These are phyloP conservation scores for Ceratocystis ficicola DNA, from an alignment of 2,329 filamentous ascomycete genomes.

Conservation along the genomic window DNA sequence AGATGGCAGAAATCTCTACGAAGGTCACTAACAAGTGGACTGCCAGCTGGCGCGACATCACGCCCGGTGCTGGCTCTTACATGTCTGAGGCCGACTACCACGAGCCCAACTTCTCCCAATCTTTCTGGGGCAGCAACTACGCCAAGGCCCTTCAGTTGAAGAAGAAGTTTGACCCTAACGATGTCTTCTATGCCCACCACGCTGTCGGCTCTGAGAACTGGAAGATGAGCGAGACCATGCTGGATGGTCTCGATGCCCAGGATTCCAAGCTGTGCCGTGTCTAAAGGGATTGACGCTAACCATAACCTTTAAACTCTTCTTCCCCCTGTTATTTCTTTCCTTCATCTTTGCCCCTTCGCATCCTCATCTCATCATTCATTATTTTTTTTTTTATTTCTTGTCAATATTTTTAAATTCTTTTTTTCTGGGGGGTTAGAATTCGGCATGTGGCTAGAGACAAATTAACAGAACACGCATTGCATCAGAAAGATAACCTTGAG, in stretches of 20 bases:
- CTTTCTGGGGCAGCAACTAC: slow-evolving; percentile 40
- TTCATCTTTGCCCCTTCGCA: too few relatives aligned
- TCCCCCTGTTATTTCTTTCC: too few relatives aligned
- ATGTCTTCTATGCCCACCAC: slow-evolving; percentile 38
- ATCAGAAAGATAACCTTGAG: background rate
- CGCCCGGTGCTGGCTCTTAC: slow-evolving; percentile 36
- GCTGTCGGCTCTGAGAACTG: slow-evolving; percentile 42
- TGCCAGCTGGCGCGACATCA: slow-evolving; percentile 27
- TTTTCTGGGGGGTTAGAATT: slow-evolving; percentile 27
- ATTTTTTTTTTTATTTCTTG: background rate
- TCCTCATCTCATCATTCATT: background rate
- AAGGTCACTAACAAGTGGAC: slow-evolving; percentile 25
- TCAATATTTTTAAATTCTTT: slow-evolving; percentile 5
- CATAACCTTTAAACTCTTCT: background rate
- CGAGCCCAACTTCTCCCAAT: slow-evolving; percentile 35
- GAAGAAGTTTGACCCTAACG: slow-evolving; percentile 35
- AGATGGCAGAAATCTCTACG: slow-evolving; percentile 21
- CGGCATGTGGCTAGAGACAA: background rate
- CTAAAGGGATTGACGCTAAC: background rate
- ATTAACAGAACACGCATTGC: slow-evolving; percentile 9
- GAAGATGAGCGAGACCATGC: slow-evolving; percentile 28
- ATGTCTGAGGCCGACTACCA: slow-evolving; percentile 42
- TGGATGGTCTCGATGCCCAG: slow-evolving; percentile 29
- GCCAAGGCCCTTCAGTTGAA: slow-evolving; percentile 35
- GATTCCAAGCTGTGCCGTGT: slow-evolving; percentile 30